Evolutionary conservation across 257 asterid species (phyloP).

Genomic region (Nicotiana undulata): DNA sequence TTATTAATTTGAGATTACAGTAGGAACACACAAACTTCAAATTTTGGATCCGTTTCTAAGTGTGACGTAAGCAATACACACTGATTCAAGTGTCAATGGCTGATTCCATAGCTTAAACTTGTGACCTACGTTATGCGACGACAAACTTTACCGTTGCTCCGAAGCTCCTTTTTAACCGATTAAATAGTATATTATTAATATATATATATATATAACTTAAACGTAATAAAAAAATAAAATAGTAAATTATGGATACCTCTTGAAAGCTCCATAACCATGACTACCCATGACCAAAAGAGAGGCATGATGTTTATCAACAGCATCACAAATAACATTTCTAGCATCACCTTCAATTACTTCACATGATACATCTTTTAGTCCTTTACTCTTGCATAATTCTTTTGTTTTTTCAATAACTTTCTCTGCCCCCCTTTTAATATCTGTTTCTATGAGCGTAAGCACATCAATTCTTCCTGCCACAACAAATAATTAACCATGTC

Average conservation of each 20-base stretch:
- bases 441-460: slow-evolving; percentile 21
- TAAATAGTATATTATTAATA: too few relatives aligned
- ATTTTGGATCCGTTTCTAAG: too few relatives aligned
- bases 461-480: slow-evolving; percentile 25
- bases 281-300: slow-evolving; percentile 35
- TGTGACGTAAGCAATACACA: too few relatives aligned
- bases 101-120: too few relatives aligned
- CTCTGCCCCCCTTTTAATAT: slow-evolving; percentile 19
- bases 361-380: slow-evolving; percentile 12
- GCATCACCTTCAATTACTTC: slow-evolving; percentile 28
- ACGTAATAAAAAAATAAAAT: background rate
- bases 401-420: slow-evolving; percentile 17
- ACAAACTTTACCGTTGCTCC: too few relatives aligned
- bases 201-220: background rate
- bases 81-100: too few relatives aligned
- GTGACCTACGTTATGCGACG: too few relatives aligned
- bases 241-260: slow-evolving; percentile 5
- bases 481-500: background rate
- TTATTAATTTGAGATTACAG: too few relatives aligned
- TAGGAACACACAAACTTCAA: too few relatives aligned
- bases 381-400: slow-evolving; percentile 18
- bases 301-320: slow-evolving; percentile 23
- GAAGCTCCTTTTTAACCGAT: background rate
- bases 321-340: slow-evolving; percentile 17
- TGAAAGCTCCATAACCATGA: slow-evolving; percentile 32